Evolutionary conservation across 2,329 filamentous ascomycete species (phyloP), one percentile per base, ranked within the genome.

Genomic region (Monascus ruber): DNA sequence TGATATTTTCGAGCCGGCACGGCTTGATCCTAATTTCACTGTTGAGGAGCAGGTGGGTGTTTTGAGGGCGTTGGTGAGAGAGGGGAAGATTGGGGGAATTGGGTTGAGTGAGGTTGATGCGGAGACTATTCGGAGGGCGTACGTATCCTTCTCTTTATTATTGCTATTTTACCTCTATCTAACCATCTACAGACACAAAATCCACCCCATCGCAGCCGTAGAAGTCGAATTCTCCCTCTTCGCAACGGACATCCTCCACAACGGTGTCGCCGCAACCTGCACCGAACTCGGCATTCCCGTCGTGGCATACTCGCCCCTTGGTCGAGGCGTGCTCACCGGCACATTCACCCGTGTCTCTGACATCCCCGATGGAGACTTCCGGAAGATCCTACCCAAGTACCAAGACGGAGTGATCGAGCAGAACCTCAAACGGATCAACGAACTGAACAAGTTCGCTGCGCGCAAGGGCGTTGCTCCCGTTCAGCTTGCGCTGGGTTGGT

Each of bases 151-250:
- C 34, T 34, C 7, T 28, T 28, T 26, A 29, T 42, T 35, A 39
- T 38, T 44, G 5, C 26, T 38, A 29, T 27, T 29, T 35, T 35
- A 26, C 33, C 4, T 24, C 37, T 35, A 34, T 31, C 64, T 65
- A 40, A 72, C 68, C 25, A 29, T 25, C 27, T 44, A 27, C 40
- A 61, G 58, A 37, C 63, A 68, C 35, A 68, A 69, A 38, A 66
- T 77, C 33, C 68, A 72, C 45, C 74, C 72, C 11, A 71, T 80
- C 36, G 65, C 66, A 1, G 70, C 71, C 1, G 75, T 80, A 5
- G 77, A 81, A 50, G 70, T 77, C 24, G 77, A 81, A 52, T 64
- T 79, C 40, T 74, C 69, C 10, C 61, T 79, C 2, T 80, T 69
- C 64, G 62, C 63, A 5, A 74, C 72, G 2, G 70, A 77, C 25